These are phyloP conservation scores for Syzygium malaccense DNA, from an alignment of 441 rosid species.

Conservation along the genomic window DNA sequence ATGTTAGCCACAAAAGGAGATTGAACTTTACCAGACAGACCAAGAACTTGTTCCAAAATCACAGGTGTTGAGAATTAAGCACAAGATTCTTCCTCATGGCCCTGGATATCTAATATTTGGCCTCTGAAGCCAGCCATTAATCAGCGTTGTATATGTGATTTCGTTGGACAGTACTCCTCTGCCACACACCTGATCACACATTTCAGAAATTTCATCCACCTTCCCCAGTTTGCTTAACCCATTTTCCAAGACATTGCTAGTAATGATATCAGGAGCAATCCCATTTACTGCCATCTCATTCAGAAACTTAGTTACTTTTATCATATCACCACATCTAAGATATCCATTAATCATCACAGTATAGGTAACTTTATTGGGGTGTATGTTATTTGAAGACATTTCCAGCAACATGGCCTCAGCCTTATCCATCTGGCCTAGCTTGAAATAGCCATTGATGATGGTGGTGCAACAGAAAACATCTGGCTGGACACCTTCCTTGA, in stretches of 20 bases:
- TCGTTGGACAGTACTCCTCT: conserved; percentile 25
- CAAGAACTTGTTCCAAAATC: neutral
- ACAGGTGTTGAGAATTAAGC: neutral
- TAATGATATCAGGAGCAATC: conserved; percentile 39
- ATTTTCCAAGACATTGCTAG: conserved; percentile 38
- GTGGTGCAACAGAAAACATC: conserved; percentile 52
- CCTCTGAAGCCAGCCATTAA: conserved; percentile 31
- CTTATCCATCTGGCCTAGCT: conserved; percentile 46
- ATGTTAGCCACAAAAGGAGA: neutral
- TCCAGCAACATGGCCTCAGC: conserved; percentile 32
- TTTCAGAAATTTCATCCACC: conserved; percentile 32
- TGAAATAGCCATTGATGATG: conserved; percentile 49
- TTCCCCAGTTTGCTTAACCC: conserved; percentile 47
- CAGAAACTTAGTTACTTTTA: conserved; percentile 44
- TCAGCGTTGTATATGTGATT: conserved; percentile 43
- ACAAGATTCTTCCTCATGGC: conserved; percentile 4
- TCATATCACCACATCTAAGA: conserved; percentile 40
- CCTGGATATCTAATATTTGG: conserved; percentile 21
- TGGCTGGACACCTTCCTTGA: conserved; percentile 32
- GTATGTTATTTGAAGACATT: conserved; percentile 32
- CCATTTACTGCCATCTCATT: conserved; percentile 41
- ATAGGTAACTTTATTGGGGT: conserved; percentile 53
- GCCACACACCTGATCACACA: conserved; percentile 16
- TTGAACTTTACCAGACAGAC: neutral
- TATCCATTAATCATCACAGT: conserved; percentile 51